Conservation (phyloP, 306 rosid genomes). For the Alnus rubra region DNA sequence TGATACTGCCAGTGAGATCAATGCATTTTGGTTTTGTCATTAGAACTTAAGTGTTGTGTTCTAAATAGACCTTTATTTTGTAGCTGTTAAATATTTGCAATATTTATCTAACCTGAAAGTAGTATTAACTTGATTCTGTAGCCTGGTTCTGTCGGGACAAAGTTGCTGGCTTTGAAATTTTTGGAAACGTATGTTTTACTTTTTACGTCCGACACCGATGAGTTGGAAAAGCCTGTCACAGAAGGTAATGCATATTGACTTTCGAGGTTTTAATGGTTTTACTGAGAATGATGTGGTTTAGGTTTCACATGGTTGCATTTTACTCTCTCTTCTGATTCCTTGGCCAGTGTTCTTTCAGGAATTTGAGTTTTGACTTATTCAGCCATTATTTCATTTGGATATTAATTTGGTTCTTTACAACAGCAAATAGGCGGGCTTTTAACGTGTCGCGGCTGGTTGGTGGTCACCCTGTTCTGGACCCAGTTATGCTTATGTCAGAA, state of each 20-base stretch:
- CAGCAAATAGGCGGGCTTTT: constrained; percentile 56
- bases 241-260: constrained; percentile 64
- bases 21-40: constrained; percentile 1
- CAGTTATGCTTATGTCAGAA: constrained; percentile 71
- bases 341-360: not conserved
- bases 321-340: not conserved
- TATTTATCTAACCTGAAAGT: constrained; percentile 35
- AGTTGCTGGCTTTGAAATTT: constrained; percentile 84
- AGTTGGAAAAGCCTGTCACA: constrained; percentile 51
- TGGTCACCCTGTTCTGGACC: constrained; percentile 82
- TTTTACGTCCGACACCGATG: constrained; percentile 63
- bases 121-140: constrained; percentile 56
- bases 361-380: constrained; percentile 21
- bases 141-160: constrained; percentile 76
- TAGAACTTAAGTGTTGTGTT: constrained; percentile 8
- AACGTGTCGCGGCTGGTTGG: constrained; percentile 83
- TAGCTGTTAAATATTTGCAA: constrained; percentile 15
- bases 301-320: constrained; percentile 16
- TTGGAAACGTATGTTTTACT: constrained; percentile 80
- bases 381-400: constrained; percentile 27
- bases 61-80: constrained; percentile 14
- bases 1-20: not conserved
- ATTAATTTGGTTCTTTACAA: constrained; percentile 33
- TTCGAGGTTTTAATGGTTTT: constrained; percentile 13
- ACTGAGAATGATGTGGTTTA: constrained; percentile 15